Percentiles rank a stretch among this genome's conserved stretches.
phyloP scores from a whole-genome alignment of 2,329 filamentous ascomycete species.

The Byssochlamys sp. region DNA sequence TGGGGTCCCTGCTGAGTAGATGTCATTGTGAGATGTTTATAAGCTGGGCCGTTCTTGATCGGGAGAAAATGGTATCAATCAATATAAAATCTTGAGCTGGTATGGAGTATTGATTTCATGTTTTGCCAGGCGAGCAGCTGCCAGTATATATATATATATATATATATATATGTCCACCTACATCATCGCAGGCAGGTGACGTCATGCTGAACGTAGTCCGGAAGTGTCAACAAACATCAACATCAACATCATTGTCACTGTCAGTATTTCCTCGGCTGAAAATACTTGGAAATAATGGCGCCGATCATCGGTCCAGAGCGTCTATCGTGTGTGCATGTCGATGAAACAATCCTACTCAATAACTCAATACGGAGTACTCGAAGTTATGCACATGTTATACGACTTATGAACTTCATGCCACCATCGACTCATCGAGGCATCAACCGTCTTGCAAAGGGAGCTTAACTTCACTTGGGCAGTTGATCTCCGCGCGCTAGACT shows the following conservation, averaged over 20 bases:
- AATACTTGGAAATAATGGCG: not conserved
- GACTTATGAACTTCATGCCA: not conserved
- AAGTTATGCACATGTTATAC: not conserved
- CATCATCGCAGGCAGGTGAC: constrained; percentile 6
- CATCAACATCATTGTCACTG: not conserved
- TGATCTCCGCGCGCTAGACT: not conserved
- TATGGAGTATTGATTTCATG: not conserved
- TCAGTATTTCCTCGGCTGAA: not conserved
- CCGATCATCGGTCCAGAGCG: not conserved
- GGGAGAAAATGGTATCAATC: not conserved
- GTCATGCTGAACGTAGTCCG: constrained; percentile 11
- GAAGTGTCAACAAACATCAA: not conserved
- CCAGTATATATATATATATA: not conserved
- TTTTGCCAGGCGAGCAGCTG: not conserved
- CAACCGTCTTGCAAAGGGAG: not conserved
- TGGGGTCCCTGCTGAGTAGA: constrained; percentile 8
- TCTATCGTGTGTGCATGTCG: not conserved
- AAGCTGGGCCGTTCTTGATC: not conserved
- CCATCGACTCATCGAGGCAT: no score
- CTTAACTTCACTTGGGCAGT: not conserved
- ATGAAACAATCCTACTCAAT: no score
- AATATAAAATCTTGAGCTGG: not conserved
- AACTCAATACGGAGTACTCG: not conserved
- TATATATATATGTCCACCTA: not conserved
- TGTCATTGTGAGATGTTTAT: not conserved